Evolutionary conservation across 2,329 filamentous ascomycete species (phyloP).

Genomic region (Paradendryphiella salina): DNA sequence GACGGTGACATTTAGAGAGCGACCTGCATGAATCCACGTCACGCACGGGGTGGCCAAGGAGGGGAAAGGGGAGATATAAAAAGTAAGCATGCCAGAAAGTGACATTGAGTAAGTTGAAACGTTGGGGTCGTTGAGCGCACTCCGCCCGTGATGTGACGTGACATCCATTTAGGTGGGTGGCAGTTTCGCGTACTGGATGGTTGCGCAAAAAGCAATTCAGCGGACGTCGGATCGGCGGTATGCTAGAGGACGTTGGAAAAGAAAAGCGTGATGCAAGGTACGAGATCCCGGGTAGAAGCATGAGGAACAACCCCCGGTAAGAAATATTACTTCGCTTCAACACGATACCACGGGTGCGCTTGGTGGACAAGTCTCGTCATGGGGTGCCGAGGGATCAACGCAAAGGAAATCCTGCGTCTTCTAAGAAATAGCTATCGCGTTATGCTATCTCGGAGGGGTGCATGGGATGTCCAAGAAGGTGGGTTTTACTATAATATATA

Average conservation of each 20-base stretch:
- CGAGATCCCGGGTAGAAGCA: not conserved
- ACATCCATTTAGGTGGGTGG: not conserved
- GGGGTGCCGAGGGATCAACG: not conserved
- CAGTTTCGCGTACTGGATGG: not conserved
- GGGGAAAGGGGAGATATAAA: not conserved
- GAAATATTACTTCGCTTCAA: not conserved
- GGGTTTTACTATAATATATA: not conserved
- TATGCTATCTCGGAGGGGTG: too few species aligned
- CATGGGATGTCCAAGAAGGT: too few species aligned
- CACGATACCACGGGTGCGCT: not conserved
- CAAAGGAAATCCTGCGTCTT: not conserved
- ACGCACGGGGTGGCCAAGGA: not conserved
- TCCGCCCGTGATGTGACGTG: not conserved
- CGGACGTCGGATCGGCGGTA: not conserved
- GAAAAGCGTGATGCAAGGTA: not conserved
- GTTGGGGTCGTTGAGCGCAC: constrained; percentile 1
- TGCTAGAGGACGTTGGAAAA: not conserved
- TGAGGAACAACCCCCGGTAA: not conserved
- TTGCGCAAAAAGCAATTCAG: not conserved
- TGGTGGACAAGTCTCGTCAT: not conserved
- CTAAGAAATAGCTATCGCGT: not conserved
- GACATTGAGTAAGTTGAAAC: not conserved
- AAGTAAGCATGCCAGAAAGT: not conserved
- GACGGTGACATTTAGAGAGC: not conserved
- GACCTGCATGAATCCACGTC: constrained; percentile 2